Base-by-base conservation (phyloP, 495 filamentous ascomycete species). In the Rhypophila decipiens region DNA sequence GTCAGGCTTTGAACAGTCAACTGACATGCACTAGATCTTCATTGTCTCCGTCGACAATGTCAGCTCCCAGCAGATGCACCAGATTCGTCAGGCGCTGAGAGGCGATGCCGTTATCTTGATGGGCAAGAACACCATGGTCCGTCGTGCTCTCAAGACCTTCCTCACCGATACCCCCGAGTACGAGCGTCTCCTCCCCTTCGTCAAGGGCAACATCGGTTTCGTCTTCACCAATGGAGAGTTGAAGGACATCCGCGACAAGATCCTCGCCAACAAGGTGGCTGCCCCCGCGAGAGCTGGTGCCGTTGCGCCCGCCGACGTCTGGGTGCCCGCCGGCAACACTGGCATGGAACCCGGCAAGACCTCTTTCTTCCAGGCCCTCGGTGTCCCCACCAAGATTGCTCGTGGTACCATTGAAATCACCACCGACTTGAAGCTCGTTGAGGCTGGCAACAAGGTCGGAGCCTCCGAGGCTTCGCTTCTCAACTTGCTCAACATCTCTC, bases 391-490 rank as follows among this genome's bases (percentile, higher is more conserved):
- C 78, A 99, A 99, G 87, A 99, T 99, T 75, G 93, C 93, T 63
- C 94, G 93, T 95, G 93, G 93, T 90, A 99, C 93, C 77, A 97
- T 99, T 70, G 93, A 99, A 90, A 99, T 99, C 71, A 95, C 90
- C 45, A 82, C 85, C 60, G 93, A 99, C 64, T 77, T 99, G 64
- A 97, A 96, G 86, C 85, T 99, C 62, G 85, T 96, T 73, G 88
- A 95, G 76, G 83, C 87, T 51, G 85, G 85, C 47, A 75, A 33
- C 77, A 96, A 96, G 78, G 93, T 99, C 77, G 93, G 94, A 68
- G 85, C 93, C 65, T 99, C 93, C 67, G 93, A 99, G 79, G 91
- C 93, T 58, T 91, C 90, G 59, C 80, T 99, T 51, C 83, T 99
- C 52, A 99, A 97, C 86, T 85, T 99, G 90, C 76, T 99, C 64